Evolutionary conservation across 2,329 filamentous ascomycete species (phyloP), one percentile per base, ranked within the genome.

Genomic region (Elsinoe fawcettii): DNA sequence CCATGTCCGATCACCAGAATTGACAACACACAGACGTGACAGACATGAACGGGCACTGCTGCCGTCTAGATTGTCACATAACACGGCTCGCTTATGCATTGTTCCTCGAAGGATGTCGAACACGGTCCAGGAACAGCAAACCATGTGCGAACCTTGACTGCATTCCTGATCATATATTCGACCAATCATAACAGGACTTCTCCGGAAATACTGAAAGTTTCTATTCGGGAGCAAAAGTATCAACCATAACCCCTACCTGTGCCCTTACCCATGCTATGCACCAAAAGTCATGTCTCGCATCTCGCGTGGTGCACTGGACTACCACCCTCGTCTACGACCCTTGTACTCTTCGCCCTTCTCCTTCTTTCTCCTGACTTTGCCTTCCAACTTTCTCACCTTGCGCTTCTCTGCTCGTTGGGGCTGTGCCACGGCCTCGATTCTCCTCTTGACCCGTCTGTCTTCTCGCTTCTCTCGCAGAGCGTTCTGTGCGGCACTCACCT

Each of bases 321-420:
- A 90, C 75, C 83, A 90, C 6, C 85, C 85, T 66, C 86, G 81
- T 70, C 90, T 82, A 72, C 79, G 77, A 53, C 83, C 82, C 70
- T 87, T 84, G 67, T 87, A 83, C 73, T 90, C 86, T 63, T 78
- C 74, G 0, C 87, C 86, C 71, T 82, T 88, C 71, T 86, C 87
- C 79, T 90, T 95, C 70, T 85, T 84, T 71, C 85, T 83, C 65
- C 86, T 86, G 74, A 85, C 90, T 77, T 93, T 93, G 76, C 85
- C 84, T 69, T 93, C 89, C 61, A 87, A 80, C 76, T 86, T 90
- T 76, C 86, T 88, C 69, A 81, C 84, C 83, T 96, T 96, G 64
- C 87, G 84, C 66, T 80, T 77, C 25, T 85, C 88, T 65, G 84
- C 84, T 68, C 79, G 86, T 73, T 93, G 92, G 1, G 93, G 93